These are phyloP conservation scores for Aspergillus saccharolyticus DNA, from an alignment of 495 filamentous ascomycete genomes.

Conservation along the genomic window DNA sequence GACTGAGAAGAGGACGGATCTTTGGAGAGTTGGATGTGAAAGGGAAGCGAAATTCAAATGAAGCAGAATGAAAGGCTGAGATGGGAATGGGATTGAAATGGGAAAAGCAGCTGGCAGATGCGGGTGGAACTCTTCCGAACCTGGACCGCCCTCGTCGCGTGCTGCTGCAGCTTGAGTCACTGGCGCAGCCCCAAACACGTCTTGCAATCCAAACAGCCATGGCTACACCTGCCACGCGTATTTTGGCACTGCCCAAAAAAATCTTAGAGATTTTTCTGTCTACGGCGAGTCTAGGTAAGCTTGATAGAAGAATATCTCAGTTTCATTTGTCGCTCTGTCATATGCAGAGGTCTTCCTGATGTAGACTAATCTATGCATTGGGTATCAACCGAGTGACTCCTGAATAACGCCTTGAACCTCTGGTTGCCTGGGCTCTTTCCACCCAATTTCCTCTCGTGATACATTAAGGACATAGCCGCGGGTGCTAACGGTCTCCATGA, in stretches of 20 bases:
- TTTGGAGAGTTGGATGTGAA: conserved; percentile 13
- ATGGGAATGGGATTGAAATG: conserved; percentile 13
- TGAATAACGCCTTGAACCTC: background rate
- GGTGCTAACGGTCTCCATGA: background rate
- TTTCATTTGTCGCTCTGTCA: background rate
- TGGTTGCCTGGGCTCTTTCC: too few species aligned
- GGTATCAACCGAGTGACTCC: conserved; percentile 2
- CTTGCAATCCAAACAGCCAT: background rate
- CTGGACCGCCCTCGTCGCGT: conserved; percentile 31
- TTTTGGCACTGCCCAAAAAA: too few species aligned
- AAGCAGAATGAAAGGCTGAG: conserved; percentile 9
- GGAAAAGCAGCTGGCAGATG: conserved; percentile 24
- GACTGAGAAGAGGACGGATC: conserved; percentile 9
- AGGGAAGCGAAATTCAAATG: conserved; percentile 1
- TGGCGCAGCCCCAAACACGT: conserved; percentile 2
- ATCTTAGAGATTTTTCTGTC: too few species aligned
- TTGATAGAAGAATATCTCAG: background rate
- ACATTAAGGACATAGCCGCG: too few species aligned
- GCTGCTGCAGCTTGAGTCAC: conserved; percentile 11
- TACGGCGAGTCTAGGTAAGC: too few species aligned
- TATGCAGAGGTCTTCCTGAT: background rate
- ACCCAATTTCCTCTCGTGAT: too few species aligned
- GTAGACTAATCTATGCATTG: background rate
- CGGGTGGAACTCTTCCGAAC: conserved; percentile 39
- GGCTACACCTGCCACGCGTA: background rate